These are phyloP conservation scores for Quillaja saponaria DNA, from an alignment of 306 rosid genomes.

Conservation along the genomic window DNA sequence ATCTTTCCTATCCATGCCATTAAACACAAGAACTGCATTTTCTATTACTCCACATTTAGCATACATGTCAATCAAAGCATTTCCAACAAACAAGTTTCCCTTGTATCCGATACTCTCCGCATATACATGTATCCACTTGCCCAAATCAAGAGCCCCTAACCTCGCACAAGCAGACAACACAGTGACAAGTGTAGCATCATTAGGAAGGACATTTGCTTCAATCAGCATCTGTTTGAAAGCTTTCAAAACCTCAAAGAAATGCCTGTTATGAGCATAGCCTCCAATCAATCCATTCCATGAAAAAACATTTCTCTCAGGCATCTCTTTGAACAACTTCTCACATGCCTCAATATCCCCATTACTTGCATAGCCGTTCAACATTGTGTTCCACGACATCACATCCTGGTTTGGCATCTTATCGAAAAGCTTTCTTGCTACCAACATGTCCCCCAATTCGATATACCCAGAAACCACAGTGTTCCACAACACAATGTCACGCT, in stretches of 20 bases:
- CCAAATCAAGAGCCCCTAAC: constrained; percentile 56
- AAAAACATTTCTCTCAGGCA: constrained; percentile 49
- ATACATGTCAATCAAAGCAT: constrained; percentile 61
- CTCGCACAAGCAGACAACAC: constrained; percentile 52
- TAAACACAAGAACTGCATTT: constrained; percentile 45
- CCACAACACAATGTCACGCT: constrained; percentile 53
- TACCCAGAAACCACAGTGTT: constrained; percentile 49
- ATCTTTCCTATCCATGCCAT: constrained; percentile 45
- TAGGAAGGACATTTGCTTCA: constrained; percentile 44
- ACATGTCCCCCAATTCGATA: constrained; percentile 37
- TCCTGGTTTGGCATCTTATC: constrained; percentile 49
- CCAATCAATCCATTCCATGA: constrained; percentile 56
- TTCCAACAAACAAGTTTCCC: constrained; percentile 41
- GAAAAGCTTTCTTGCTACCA: constrained; percentile 38
- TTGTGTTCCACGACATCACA: constrained; percentile 51
- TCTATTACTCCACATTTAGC: constrained; percentile 57
- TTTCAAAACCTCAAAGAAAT: constrained; percentile 37
- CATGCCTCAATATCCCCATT: constrained; percentile 36
- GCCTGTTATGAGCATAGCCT: constrained; percentile 39
- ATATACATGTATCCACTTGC: constrained; percentile 48
- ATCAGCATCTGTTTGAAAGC: constrained; percentile 49
- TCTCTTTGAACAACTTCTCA: constrained; percentile 44
- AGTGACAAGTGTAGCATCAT: constrained; percentile 44
- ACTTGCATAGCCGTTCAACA: constrained; percentile 52
- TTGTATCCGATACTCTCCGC: constrained; percentile 41